phyloP scores from a whole-genome alignment of 2,329 filamentous ascomycete genomes.

The Sarocladium kiliense region DNA sequence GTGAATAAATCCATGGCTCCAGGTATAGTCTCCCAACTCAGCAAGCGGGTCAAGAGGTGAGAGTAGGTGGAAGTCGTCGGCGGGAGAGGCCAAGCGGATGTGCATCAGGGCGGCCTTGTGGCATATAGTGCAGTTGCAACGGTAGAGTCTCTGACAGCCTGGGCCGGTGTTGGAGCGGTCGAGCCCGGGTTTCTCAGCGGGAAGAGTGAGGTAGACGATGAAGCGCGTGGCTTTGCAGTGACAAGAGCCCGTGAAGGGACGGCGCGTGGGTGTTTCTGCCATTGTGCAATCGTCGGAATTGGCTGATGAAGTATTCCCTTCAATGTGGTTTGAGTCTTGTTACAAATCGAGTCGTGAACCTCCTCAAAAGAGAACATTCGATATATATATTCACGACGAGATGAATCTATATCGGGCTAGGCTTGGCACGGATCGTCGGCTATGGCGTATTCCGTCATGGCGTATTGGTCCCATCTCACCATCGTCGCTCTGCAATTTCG shows the following conservation, averaged over 20 bases:
- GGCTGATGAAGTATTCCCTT: no score
- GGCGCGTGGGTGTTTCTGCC: slow-evolving; percentile 6
- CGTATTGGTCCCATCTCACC: no score
- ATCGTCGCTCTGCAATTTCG: no score
- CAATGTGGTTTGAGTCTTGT: no score
- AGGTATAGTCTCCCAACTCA: slow-evolving; percentile 36
- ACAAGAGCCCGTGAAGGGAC: slow-evolving; percentile 34
- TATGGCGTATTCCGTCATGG: no score
- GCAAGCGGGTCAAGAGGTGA: slow-evolving; percentile 31
- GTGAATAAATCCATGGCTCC: slow-evolving; percentile 23
- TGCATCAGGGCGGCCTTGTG: slow-evolving; percentile 44
- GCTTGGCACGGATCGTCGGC: no score
- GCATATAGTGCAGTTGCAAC: slow-evolving; percentile 45
- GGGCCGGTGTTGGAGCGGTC: slow-evolving; percentile 12
- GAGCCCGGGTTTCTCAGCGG: slow-evolving; percentile 19
- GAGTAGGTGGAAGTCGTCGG: slow-evolving; percentile 41
- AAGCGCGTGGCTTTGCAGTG: slow-evolving; percentile 41
- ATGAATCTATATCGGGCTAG: no score
- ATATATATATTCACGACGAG: no score
- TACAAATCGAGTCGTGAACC: no score
- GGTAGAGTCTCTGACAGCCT: slow-evolving; percentile 19
- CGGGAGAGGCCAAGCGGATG: slow-evolving; percentile 27
- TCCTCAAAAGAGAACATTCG: no score
- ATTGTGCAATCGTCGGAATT: background rate
- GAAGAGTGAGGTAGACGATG: slow-evolving; percentile 36